Percentiles rank a stretch among this genome's conserved stretches.
Evolutionary conservation across 768 basidiomycete genomes (phyloP).

Genomic region (Leccinum variicolor): DNA sequence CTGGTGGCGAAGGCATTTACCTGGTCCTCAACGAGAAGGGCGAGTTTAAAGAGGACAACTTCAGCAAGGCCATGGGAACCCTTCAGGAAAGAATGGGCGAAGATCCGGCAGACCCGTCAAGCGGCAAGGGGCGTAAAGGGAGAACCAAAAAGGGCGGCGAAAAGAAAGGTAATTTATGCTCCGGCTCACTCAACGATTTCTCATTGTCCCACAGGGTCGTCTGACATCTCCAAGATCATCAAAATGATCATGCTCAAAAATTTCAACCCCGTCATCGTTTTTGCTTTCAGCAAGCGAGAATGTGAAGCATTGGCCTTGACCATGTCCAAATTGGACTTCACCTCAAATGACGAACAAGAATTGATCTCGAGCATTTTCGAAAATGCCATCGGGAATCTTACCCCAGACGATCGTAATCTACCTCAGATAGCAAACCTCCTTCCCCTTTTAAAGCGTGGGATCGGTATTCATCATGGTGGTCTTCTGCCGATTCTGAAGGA

Average conservation of each 20-base stretch:
- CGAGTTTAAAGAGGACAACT: slow-evolving; percentile 96
- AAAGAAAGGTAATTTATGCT: slow-evolving; percentile 64
- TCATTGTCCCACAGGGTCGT: slow-evolving; percentile 53
- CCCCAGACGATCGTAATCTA: slow-evolving; percentile 81
- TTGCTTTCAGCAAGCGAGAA: slow-evolving; percentile 97
- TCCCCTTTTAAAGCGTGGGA: slow-evolving; percentile 90
- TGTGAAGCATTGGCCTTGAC: slow-evolving; percentile 91
- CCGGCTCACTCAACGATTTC: neutral
- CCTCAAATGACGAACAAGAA: slow-evolving; percentile 87
- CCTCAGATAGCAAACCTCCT: slow-evolving; percentile 93
- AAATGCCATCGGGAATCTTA: slow-evolving; percentile 88
- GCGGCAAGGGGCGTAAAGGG: slow-evolving; percentile 87
- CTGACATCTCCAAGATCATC: slow-evolving; percentile 96
- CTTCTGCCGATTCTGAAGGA: slow-evolving; percentile 97
- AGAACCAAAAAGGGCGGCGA: slow-evolving; percentile 92
- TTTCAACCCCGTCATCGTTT: slow-evolving; percentile 97
- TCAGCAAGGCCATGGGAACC: slow-evolving; percentile 96
- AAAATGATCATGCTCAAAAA: slow-evolving; percentile 98
- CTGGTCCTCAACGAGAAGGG: slow-evolving; percentile 99
- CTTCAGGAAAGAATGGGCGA: slow-evolving; percentile 82
- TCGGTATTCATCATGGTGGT: slow-evolving; percentile 98
- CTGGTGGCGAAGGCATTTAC: slow-evolving; percentile 95
- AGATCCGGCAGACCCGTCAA: slow-evolving; percentile 83
- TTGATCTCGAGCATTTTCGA: slow-evolving; percentile 85
- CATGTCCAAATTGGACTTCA: slow-evolving; percentile 96